Base-by-base conservation (phyloP, 805 yeast genomes). In the Scheffersomyces stipitis region DNA sequence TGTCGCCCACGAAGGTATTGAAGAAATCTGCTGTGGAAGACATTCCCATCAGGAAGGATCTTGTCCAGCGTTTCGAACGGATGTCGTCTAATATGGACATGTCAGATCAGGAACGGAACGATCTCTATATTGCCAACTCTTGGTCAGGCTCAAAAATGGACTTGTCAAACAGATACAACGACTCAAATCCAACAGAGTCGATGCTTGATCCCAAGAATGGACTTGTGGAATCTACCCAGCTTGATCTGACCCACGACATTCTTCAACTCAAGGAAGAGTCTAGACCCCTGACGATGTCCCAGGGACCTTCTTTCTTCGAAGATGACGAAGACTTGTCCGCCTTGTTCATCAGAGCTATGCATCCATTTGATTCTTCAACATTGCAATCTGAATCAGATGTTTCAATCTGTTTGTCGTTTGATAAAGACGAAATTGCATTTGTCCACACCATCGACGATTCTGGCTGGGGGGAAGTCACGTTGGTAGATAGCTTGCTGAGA, bases 401-500 rank as follows among this genome's bases (percentile, higher is more conserved):
- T 5, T 75, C 86, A 0, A 81, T 85, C 28, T 86, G 95, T 56
- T 65, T 86, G 6, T 80, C 89, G 0, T 86, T 86, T 55, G 75
- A 76, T 15, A 78, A 76, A 44, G 75, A 77, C 44, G 93, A 83
- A 48, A 63, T 82, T 33, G 90, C 87, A 0, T 86, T 84, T 58
- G 86, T 86, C 4, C 89, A 84, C 51, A 76, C 85, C 5, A 76
- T 84, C 15, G 93, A 85, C 56, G 82, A 81, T 37, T 80, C 88
- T 15, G 95, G 93, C 0, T 86, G 95, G 95, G 91, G 90, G 41
- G 95, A 86, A 56, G 93, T 85, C 2, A 85, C 90, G 0, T 52
- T 84, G 26, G 60, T 85, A 6, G 80, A 78, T 38, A 68, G 80
- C 10, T 64, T 81, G 34, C 72, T 73, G 48, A 64, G 88, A 44